These are phyloP conservation scores for Halophytophthora polymorphica DNA, from an alignment of 352 stramenopile species.

Conservation along the genomic window DNA sequence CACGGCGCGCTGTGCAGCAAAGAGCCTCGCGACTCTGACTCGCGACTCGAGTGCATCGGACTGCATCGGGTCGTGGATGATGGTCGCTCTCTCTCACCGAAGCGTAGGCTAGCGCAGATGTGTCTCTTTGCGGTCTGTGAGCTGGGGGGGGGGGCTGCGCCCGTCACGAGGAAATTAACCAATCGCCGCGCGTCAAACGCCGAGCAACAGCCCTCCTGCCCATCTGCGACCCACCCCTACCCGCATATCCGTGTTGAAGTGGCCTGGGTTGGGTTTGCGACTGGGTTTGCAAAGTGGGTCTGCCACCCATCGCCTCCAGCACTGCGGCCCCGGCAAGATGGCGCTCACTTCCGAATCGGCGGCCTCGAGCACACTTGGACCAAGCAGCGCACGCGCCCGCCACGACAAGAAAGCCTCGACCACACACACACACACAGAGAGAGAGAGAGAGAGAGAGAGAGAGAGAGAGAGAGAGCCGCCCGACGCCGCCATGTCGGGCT, in stretches of 20 bases:
- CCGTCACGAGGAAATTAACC: not conserved
- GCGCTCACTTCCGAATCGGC: conserved; percentile 27
- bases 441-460: too few relatives aligned
- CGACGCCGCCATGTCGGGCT: conserved; percentile 24
- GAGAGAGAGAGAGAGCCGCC: too few relatives aligned
- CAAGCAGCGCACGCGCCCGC: too few relatives aligned
- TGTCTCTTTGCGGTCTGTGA: not conserved
- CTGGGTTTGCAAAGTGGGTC: too few relatives aligned
- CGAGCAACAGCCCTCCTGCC: not conserved
- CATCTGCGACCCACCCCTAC: not conserved
- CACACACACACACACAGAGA: conserved; percentile 1
- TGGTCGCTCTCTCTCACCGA: conserved; percentile 3
- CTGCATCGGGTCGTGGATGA: not conserved
- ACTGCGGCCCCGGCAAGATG: not conserved
- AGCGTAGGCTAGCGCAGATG: not conserved
- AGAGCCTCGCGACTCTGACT: too few relatives aligned
- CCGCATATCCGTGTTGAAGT: too few relatives aligned
- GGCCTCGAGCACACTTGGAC: conserved; percentile 16
- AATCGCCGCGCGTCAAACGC: not conserved
- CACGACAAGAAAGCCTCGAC: too few relatives aligned
- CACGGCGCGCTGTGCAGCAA: too few relatives aligned
- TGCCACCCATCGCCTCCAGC: not conserved
- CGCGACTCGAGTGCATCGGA: too few relatives aligned
- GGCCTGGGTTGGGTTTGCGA: too few relatives aligned
- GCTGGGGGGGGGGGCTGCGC: too few relatives aligned